Percentiles rank a stretch among this genome's conserved stretches.
Evolutionary conservation across 768 basidiomycete genomes (phyloP).

Genomic region (Collybia mongolica): DNA sequence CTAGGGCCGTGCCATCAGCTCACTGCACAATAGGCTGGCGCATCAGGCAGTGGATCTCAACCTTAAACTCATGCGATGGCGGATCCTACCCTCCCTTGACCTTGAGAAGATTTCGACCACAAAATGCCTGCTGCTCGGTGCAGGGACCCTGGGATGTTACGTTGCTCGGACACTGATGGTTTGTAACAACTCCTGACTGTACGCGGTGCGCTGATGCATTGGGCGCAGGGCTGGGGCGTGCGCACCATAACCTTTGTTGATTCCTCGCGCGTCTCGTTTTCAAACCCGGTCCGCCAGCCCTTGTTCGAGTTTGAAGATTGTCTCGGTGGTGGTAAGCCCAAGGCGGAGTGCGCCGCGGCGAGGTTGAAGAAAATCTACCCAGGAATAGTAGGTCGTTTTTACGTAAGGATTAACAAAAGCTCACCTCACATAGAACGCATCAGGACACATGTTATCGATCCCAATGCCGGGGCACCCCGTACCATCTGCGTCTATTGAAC

Average conservation of each 20-base stretch:
- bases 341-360: constrained; percentile 89
- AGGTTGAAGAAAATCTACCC: constrained; percentile 88
- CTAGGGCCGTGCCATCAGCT: no score
- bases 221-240: constrained; percentile 87
- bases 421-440: constrained; percentile 60
- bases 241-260: constrained; percentile 92
- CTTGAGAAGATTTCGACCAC: constrained; percentile 84
- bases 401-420: not conserved
- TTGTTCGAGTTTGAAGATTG: constrained; percentile 96
- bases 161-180: constrained; percentile 93
- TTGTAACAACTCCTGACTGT: constrained; percentile 10
- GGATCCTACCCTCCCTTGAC: constrained; percentile 86
- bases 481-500: constrained; percentile 44
- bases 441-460: constrained; percentile 74
- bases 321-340: constrained; percentile 87
- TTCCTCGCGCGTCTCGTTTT: constrained; percentile 89
- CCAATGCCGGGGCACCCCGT: constrained; percentile 99
- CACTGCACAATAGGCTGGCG: constrained; percentile 58
- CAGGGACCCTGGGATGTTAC: constrained; percentile 96
- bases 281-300: constrained; percentile 96
- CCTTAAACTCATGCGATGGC: constrained; percentile 97
- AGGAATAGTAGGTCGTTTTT: constrained; percentile 68
- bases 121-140: constrained; percentile 84
- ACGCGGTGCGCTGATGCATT: not conserved
- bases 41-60: constrained; percentile 98